Evolutionary conservation across 2,329 filamentous ascomycete species (phyloP).

Genomic region (Trichoderma aggressivum): DNA sequence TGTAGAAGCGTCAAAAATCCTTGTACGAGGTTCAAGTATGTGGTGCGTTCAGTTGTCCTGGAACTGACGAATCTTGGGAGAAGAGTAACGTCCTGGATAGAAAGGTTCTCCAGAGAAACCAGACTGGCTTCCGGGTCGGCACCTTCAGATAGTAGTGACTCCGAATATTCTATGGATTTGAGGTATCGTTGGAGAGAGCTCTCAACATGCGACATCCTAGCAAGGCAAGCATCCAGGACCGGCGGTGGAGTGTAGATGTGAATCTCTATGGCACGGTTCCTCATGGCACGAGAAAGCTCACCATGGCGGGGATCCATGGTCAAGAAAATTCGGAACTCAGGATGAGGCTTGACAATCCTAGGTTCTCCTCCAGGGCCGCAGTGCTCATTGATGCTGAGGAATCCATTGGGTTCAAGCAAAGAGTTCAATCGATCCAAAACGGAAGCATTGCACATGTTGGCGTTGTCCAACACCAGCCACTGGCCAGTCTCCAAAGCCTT

Average conservation of each 20-base stretch:
- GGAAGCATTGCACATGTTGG: constrained; percentile 92
- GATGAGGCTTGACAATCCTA: constrained; percentile 74
- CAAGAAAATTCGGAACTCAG: constrained; percentile 86
- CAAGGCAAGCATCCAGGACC: constrained; percentile 31
- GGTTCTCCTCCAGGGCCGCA: constrained; percentile 78
- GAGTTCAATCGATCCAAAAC: constrained; percentile 94
- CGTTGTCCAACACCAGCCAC: constrained; percentile 95
- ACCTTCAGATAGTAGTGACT: constrained; percentile 25
- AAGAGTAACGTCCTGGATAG: constrained; percentile 43
- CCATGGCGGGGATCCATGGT: constrained; percentile 91
- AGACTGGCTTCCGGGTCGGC: constrained; percentile 29
- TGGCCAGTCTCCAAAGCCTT: constrained; percentile 80
- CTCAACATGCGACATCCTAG: constrained; percentile 47
- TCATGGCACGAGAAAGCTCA: constrained; percentile 92
- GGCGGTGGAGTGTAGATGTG: constrained; percentile 58
- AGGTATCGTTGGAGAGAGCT: constrained; percentile 48
- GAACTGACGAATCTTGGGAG: constrained; percentile 35
- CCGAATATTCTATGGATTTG: constrained; percentile 33
- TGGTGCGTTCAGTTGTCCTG: constrained; percentile 17
- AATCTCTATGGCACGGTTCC: constrained; percentile 90
- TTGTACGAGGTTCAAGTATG: constrained; percentile 22
- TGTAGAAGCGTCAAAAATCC: constrained; percentile 32
- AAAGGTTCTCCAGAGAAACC: constrained; percentile 46
- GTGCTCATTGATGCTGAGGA: constrained; percentile 89
- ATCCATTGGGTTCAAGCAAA: constrained; percentile 83